Conservation (phyloP, 1,139 yeast species). For the Eremothecium gossypii region DNA sequence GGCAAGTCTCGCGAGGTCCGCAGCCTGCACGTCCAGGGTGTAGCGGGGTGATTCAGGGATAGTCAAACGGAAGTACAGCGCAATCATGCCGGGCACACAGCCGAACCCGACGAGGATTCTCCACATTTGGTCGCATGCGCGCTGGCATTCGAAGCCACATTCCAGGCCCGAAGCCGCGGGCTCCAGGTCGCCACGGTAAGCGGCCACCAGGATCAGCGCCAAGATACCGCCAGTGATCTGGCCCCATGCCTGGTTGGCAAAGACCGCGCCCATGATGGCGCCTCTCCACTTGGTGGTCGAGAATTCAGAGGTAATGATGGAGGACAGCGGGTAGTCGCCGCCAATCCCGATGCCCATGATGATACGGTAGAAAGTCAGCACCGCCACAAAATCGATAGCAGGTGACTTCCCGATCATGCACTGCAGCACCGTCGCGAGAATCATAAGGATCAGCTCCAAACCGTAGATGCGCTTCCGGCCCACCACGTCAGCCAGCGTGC, state of each 20-base stretch:
- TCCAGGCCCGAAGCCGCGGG: constrained; percentile 42
- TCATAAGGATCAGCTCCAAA: constrained; percentile 75
- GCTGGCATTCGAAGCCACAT: constrained; percentile 57
- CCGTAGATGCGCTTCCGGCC: constrained; percentile 90
- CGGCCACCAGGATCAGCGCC: constrained; percentile 63
- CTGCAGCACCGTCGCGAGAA: constrained; percentile 69
- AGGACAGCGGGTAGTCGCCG: constrained; percentile 97
- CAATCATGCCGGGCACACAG: constrained; percentile 76
- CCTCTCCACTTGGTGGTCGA: constrained; percentile 94
- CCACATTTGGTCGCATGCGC: constrained; percentile 90
- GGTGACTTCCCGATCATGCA: constrained; percentile 61
- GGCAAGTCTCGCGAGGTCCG: constrained; percentile 54
- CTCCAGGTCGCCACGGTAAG: constrained; percentile 51
- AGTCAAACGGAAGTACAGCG: constrained; percentile 81
- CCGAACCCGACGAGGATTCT: constrained; percentile 82
- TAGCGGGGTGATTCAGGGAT: constrained; percentile 93
- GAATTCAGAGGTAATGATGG: constrained; percentile 82
- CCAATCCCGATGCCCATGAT: constrained; percentile 96
- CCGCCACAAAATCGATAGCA: constrained; percentile 62
- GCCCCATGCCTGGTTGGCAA: constrained; percentile 91
- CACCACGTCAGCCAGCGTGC: constrained; percentile 70
- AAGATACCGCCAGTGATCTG: constrained; percentile 80
- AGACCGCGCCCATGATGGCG: constrained; percentile 89
- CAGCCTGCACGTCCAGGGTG: constrained; percentile 60
- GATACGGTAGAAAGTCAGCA: constrained; percentile 67